These are phyloP conservation scores for Yamadazyma sp. DNA, from an alignment of 805 yeast genomes.

Conservation along the genomic window DNA sequence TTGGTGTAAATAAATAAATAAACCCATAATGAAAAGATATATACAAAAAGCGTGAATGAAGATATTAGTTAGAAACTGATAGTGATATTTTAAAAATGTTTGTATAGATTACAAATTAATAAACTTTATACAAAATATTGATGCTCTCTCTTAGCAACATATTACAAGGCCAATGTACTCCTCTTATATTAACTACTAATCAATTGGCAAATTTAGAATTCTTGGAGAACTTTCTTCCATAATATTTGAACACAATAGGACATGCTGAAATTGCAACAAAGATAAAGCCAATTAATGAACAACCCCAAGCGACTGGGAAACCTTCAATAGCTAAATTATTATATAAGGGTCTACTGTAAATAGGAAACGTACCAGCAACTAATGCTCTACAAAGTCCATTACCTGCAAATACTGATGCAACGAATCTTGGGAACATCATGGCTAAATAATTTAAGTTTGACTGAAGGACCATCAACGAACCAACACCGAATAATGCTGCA, in stretches of 20 bases:
- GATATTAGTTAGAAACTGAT: too few relatives aligned
- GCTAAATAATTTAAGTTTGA: conserved; percentile 48
- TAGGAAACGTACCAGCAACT: conserved; percentile 57
- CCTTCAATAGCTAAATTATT: conserved; percentile 43
- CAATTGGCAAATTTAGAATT: conserved; percentile 54
- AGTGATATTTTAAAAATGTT: too few relatives aligned
- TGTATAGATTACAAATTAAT: too few relatives aligned
- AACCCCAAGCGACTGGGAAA: conserved; percentile 60
- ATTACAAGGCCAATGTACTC: not conserved
- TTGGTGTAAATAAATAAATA: conserved; percentile 16
- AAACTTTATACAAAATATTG: too few relatives aligned
- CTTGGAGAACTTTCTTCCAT: conserved; percentile 55
- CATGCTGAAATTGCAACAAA: conserved; percentile 39
- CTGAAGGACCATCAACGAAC: conserved; percentile 49
- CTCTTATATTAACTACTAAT: too few relatives aligned
- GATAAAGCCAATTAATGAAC: conserved; percentile 60
- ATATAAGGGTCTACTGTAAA: conserved; percentile 61
- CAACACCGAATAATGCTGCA: conserved; percentile 33
- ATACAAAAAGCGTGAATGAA: not conserved
- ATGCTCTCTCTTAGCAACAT: too few relatives aligned
- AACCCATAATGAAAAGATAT: not conserved
- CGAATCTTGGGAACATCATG: conserved; percentile 43
- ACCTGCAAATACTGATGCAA: conserved; percentile 58
- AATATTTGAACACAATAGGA: conserved; percentile 62
- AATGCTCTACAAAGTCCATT: conserved; percentile 47